phyloP scores from a whole-genome alignment of 768 basidiomycete genomes.

The Tylopilus sp. region DNA sequence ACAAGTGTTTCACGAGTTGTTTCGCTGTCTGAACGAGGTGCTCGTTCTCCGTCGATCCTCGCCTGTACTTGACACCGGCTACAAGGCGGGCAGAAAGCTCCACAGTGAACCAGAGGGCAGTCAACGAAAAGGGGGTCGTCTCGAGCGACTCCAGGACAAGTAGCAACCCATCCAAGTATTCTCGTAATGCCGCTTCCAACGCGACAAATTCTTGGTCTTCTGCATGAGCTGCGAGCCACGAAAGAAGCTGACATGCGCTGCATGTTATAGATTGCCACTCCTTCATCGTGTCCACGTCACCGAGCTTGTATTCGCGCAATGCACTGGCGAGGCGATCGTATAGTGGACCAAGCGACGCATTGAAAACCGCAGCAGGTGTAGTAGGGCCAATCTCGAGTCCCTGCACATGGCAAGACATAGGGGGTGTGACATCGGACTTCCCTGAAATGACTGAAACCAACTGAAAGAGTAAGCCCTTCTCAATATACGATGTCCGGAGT shows the following conservation, averaged over 20 bases:
- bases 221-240: conserved; percentile 39
- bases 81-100: conserved; percentile 48
- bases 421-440: conserved; percentile 24
- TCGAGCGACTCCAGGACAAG: conserved; percentile 37
- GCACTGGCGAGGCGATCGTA: conserved; percentile 43
- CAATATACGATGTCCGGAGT: conserved; percentile 54
- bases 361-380: conserved; percentile 44
- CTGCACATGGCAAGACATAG: conserved; percentile 31
- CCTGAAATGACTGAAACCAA: conserved; percentile 42
- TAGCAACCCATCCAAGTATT: conserved; percentile 37
- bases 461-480: conserved; percentile 57
- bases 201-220: conserved; percentile 31
- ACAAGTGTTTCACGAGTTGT: conserved; percentile 47
- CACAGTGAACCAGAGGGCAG: conserved; percentile 60
- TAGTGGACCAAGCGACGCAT: conserved; percentile 42
- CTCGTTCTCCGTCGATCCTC: conserved; percentile 25
- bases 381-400: conserved; percentile 43
- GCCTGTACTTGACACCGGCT: conserved; percentile 24
- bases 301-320: conserved; percentile 32
- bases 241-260: conserved; percentile 42
- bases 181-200: conserved; percentile 34
- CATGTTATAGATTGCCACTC: conserved; percentile 42
- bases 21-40: conserved; percentile 28
- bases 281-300: conserved; percentile 18
- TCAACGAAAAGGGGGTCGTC: conserved; percentile 36